A percentile compares a stretch with the other conserved stretches of the same genome.
These are phyloP conservation scores for Theileria annulata DNA, from an alignment of 169 alveolate genomes.

Conservation along the genomic window DNA sequence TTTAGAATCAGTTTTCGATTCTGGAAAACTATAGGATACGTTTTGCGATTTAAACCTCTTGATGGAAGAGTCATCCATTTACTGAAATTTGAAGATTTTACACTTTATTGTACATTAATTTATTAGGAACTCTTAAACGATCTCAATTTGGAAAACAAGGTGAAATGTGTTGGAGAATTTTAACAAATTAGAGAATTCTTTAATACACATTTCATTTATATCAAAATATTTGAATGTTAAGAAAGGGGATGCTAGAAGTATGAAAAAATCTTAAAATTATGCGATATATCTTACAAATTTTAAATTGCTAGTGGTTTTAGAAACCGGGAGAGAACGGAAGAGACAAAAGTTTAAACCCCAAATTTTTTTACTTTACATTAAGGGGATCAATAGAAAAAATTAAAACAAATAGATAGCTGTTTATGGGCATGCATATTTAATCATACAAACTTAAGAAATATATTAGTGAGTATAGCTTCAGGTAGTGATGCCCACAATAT, in stretches of 20 bases:
- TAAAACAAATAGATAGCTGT: background rate
- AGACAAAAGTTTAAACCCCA: background rate
- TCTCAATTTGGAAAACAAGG: background rate
- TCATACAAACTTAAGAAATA: background rate
- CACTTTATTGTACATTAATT: background rate
- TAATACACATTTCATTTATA: background rate
- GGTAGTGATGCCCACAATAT: slow-evolving; percentile 10
- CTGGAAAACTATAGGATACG: background rate
- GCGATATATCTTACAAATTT: background rate
- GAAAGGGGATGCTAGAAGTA: background rate
- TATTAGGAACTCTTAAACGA: background rate
- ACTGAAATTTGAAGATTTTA: background rate
- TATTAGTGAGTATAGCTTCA: background rate
- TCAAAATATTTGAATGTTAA: background rate
- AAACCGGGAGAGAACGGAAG: background rate
- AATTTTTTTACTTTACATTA: background rate
- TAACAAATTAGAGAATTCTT: background rate
- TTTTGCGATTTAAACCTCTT: background rate
- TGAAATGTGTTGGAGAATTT: background rate
- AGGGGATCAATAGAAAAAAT: background rate
- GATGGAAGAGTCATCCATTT: background rate
- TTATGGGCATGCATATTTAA: background rate
- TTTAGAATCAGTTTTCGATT: background rate
- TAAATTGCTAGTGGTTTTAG: background rate
- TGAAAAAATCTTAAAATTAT: background rate